Base-by-base conservation (phyloP, 306 rosid species). In the Datisca glomerata region DNA sequence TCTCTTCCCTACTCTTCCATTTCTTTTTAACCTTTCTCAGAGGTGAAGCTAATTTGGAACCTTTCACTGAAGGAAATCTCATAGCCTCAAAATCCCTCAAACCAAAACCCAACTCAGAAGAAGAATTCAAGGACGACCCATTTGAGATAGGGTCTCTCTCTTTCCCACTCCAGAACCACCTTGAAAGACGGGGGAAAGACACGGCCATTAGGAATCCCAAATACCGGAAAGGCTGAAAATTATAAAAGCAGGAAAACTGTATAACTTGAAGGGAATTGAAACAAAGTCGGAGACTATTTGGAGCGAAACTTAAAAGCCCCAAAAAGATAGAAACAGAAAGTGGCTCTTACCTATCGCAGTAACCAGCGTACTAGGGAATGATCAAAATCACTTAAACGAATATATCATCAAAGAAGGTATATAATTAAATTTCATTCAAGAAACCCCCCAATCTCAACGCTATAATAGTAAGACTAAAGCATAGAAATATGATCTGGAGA, bases 171-270 rank as follows among this genome's bases (percentile, higher is more conserved):
- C 82, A 72, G 48, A 75, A 67, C 73, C 89, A 72, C 70, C 78
- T 55, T 3, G 96, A 67, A 23, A 87, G 49, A 52, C 83, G 82
- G 40, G 78, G 54, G 25, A 87, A 67, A 49, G 93, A 79, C 51
- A 82, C 73, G 10, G 82, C 82, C 96, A 87, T 87, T 40, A 33
- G 50, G n/a, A n/a, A n/a, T n/a, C n/a, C n/a, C n/a, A n/a, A n/a
- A n/a, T n/a, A n/a, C n/a, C n/a, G n/a, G n/a, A n/a, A n/a, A n/a
- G n/a, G n/a, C n/a, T n/a, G n/a, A n/a, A n/a, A n/a, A n/a, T n/a
- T 33, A 16, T 33, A 53, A 43, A 15, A 18, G 24, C 43, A 45
- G 24, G 45, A 24, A 53, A 64, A 33, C 21, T 24, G 49, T 53
- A 12, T 6, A 43, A 36, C 53, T 63, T 63, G 17, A 40, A 56